Conservation (phyloP, 148 eudicot genomes). For the Rhododendron vialii region DNA sequence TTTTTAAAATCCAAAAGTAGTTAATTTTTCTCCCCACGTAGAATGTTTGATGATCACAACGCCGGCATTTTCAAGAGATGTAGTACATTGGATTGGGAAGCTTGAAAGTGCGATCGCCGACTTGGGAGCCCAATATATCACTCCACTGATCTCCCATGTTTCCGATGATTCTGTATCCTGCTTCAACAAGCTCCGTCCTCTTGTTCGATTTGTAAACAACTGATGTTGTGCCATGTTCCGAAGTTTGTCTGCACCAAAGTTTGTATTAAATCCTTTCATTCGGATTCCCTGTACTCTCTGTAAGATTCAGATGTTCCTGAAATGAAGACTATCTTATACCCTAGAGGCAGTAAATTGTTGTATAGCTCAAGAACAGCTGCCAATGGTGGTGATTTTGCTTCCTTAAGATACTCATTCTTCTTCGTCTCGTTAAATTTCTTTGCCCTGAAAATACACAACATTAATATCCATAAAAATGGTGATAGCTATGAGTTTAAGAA, state of each 20-base stretch:
- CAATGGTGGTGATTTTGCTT: conserved; percentile 14
- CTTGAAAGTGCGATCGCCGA: not conserved
- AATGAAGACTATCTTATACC: conserved; percentile 35
- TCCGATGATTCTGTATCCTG: conserved; percentile 22
- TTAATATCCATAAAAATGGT: not conserved
- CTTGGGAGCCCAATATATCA: not conserved
- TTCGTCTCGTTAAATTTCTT: conserved; percentile 10
- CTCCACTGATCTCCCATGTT: conserved; percentile 11
- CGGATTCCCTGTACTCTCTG: conserved; percentile 17
- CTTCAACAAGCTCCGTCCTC: conserved; percentile 14
- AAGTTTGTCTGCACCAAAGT: not conserved
- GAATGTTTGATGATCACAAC: not conserved
- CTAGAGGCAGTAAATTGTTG: conserved; percentile 19
- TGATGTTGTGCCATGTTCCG: not conserved
- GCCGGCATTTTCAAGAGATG: not conserved
- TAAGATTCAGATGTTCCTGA: conserved; percentile 25
- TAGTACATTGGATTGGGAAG: not conserved
- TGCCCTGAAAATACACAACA: conserved; percentile 14
- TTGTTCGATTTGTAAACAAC: conserved; percentile 18
- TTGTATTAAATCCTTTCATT: not conserved
- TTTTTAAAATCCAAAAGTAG: not conserved
- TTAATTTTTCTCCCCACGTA: not conserved
- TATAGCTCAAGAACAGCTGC: conserved; percentile 19
- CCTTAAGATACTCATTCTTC: conserved; percentile 17
- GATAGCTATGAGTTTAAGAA: not conserved